phyloP scores from a whole-genome alignment of 768 basidiomycete genomes.

The Suillus discolor region DNA sequence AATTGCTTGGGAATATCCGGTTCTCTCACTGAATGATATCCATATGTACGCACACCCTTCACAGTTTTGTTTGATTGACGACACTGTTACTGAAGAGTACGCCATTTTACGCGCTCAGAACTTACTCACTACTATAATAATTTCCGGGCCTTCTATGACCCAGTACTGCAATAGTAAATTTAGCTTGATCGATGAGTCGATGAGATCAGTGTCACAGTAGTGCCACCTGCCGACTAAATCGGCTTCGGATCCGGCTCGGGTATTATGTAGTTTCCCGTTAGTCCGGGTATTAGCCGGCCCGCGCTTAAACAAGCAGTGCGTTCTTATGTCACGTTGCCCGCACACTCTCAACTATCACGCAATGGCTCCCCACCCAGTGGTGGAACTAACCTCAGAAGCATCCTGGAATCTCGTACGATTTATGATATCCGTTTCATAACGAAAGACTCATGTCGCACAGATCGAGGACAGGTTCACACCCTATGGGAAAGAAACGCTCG shows the following conservation, averaged over 20 bases:
- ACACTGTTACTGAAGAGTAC: constrained; percentile 10
- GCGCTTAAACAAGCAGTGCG: not conserved
- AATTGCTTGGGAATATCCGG: not conserved
- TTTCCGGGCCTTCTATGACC: not conserved
- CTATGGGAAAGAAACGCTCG: constrained; percentile 83
- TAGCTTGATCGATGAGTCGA: not conserved
- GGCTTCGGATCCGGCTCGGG: constrained; percentile 11
- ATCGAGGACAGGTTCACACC: constrained; percentile 93
- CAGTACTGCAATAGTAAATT: not conserved
- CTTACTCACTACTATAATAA: constrained; percentile 27
- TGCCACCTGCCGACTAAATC: constrained; percentile 2
- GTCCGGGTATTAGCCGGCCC: not conserved
- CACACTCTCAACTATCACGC: constrained; percentile 4
- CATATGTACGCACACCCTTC: constrained; percentile 21
- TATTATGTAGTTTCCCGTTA: constrained; percentile 1
- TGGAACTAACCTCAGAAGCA: constrained; percentile 77
- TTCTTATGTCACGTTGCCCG: not conserved
- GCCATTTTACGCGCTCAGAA: constrained; percentile 28
- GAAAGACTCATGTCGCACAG: constrained; percentile 38
- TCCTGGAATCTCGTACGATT: constrained; percentile 83
- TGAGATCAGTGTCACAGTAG: not conserved
- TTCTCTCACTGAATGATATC: constrained; percentile 28
- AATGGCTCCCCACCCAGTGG: constrained; percentile 72
- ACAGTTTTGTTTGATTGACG: constrained; percentile 16
- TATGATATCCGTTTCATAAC: not conserved